Percentiles rank a stretch among this genome's conserved stretches.
These are phyloP conservation scores for Tarenaya hassleriana DNA, from an alignment of 345 rosid genomes.

Conservation along the genomic window DNA sequence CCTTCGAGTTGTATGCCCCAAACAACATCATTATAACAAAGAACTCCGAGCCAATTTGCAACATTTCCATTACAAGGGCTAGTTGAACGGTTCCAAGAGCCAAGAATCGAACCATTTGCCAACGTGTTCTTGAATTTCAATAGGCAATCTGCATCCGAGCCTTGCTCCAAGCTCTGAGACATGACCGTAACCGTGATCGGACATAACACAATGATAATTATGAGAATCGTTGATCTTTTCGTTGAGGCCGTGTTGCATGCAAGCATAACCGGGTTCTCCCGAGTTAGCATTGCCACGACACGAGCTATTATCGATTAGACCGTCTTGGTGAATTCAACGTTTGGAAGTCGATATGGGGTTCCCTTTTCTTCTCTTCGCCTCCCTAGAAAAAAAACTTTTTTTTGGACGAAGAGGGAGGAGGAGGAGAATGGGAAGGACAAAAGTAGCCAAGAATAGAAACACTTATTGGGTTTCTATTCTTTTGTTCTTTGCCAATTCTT, in stretches of 20 bases:
- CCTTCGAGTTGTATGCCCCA: constrained; percentile 67
- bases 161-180: constrained; percentile 23
- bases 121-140: constrained; percentile 36
- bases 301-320: constrained; percentile 2
- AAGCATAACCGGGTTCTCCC: constrained; percentile 37
- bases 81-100: constrained; percentile 36
- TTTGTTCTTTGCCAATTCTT: neutral
- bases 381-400: constrained; percentile 8
- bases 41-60: constrained; percentile 54
- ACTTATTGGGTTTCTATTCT: neutral
- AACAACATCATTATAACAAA: constrained; percentile 36
- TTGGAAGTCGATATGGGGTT: constrained; percentile 1
- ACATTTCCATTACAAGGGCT: constrained; percentile 35
- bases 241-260: constrained; percentile 35
- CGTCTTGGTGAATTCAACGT: neutral
- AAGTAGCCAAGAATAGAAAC: constrained; percentile 26
- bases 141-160: constrained; percentile 34
- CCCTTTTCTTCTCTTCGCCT: neutral
- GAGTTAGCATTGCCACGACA: constrained; percentile 34
- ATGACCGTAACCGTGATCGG: constrained; percentile 2
- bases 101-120: constrained; percentile 21
- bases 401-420: constrained; percentile 20
- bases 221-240: constrained; percentile 12
- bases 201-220: constrained; percentile 17
- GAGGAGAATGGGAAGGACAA: constrained; percentile 30